Conservation (phyloP, 805 yeast genomes). For the Starmera pachycereana region DNA sequence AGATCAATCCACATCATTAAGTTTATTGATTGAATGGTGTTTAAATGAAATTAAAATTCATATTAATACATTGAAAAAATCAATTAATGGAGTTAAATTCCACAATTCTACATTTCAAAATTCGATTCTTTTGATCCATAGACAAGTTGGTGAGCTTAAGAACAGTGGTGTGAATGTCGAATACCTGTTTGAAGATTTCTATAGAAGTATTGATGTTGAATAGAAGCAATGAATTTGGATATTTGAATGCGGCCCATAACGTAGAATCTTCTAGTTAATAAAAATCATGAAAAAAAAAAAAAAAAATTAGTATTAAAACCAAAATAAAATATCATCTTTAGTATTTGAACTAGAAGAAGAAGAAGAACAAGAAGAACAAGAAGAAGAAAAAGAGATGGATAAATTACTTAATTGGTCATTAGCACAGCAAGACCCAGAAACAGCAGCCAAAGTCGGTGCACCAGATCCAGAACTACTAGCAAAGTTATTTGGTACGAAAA, state of each 20-base stretch:
- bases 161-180: conserved; percentile 62
- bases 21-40: conserved; percentile 70
- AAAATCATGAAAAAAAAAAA: too few relatives aligned
- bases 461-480: conserved; percentile 76
- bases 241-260: too few relatives aligned
- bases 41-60: conserved; percentile 52
- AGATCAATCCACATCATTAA: conserved; percentile 31
- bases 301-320: too few relatives aligned
- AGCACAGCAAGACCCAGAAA: conserved; percentile 65
- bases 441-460: conserved; percentile 48
- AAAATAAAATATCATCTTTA: too few relatives aligned
- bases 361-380: too few relatives aligned
- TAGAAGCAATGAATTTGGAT: neutral
- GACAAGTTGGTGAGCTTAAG: conserved; percentile 54
- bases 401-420: conserved; percentile 91
- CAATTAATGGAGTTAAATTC: conserved; percentile 51
- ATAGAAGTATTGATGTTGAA: conserved; percentile 10
- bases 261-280: too few relatives aligned
- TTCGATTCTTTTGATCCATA: conserved; percentile 42
- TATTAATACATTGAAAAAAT: conserved; percentile 51
- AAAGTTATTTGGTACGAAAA: conserved; percentile 65
- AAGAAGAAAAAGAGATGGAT: conserved; percentile 50
- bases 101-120: conserved; percentile 40
- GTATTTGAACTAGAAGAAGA: too few relatives aligned
- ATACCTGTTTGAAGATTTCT: conserved; percentile 16